phyloP scores from a whole-genome alignment of 805 yeast genomes.

The Candida schatavii region DNA sequence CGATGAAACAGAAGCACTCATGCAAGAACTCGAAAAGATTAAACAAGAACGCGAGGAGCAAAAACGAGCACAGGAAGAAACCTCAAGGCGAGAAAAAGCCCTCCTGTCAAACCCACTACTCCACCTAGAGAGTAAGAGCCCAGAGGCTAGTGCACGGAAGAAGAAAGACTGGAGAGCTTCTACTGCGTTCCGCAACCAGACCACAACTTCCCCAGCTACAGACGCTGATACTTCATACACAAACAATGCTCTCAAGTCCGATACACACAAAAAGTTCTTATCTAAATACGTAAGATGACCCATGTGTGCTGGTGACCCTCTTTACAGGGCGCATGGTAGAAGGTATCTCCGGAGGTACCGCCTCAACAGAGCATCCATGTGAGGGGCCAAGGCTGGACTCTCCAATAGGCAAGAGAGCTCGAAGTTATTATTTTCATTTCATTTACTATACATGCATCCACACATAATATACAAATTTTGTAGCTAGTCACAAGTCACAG shows the following conservation, averaged over 20 bases:
- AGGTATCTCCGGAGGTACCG: too few relatives aligned
- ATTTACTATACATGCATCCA: background rate
- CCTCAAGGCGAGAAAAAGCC: conserved; percentile 8
- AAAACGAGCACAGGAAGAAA: conserved; percentile 6
- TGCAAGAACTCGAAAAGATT: conserved; percentile 19
- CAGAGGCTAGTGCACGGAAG: conserved; percentile 5
- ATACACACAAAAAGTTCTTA: conserved; percentile 32
- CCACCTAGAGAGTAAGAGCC: conserved; percentile 1
- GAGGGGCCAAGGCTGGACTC: too few relatives aligned
- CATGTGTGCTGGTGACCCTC: too few relatives aligned
- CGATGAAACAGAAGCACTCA: conserved; percentile 17
- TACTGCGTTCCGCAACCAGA: conserved; percentile 19
- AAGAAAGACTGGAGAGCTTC: conserved; percentile 31
- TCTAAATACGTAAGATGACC: conserved; percentile 35
- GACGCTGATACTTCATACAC: conserved; percentile 18
- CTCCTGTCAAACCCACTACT: conserved; percentile 10
- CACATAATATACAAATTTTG: background rate
- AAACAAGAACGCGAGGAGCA: conserved; percentile 7
- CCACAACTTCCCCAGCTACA: background rate
- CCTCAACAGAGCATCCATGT: too few relatives aligned
- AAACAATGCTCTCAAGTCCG: conserved; percentile 32
- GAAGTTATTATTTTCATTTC: background rate
- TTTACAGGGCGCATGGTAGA: too few relatives aligned
- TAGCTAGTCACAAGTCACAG: too few relatives aligned
- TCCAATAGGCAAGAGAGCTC: too few relatives aligned